Evolutionary conservation across 768 basidiomycete genomes (phyloP), one percentile per base, ranked within the genome.

Genomic region (Leucosporidium creatinivorum): DNA sequence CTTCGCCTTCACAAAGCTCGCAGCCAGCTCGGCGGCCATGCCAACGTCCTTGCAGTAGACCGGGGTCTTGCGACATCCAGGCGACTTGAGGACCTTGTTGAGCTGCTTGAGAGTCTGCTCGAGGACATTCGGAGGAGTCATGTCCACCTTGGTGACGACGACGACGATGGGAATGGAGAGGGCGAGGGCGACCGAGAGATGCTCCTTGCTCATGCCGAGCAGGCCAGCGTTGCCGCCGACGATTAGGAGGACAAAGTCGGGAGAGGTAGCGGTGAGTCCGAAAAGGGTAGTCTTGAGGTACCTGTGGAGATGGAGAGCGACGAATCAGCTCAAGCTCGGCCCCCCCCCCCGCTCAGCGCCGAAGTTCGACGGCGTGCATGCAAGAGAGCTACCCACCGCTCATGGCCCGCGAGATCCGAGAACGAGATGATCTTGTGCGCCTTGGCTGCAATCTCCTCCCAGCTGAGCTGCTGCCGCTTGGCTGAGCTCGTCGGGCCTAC

Each of bases 131-230:
- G 87, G 83, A 8, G 96, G 96, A 0, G 94, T 97, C 94, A 96
- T 97, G 77, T 98, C 96, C 74, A 96, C 89, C 84, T 98, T 98
- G 5, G 94, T 97, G 66, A 98, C 87, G 77, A 91, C 92, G 54
- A 93, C 89, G 15, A 91, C 85, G 26, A 99, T 86, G 4, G 96
- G 96, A 1, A 98, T 89, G 75, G 87, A 91, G 60, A 99, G 79
- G 8, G 96, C 96, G 2, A 99, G 82, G 4, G 94, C 86, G 67
- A 98, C 93, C 1, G 96, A 91, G 17, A 99, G 81, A 78, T 99
- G 96, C 77, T 99, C 96, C 78, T 97, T 92, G 44, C 88, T 36
- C 80, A 80, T 80, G 15, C 79, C 80, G 25, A 80, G 79, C 64
- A 81, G 50, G 1, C 81, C 81, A 2, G 96, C 94, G 77, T 99